phyloP scores from a whole-genome alignment of 140 eudicot genomes.

The Bidens hawaiensis region DNA sequence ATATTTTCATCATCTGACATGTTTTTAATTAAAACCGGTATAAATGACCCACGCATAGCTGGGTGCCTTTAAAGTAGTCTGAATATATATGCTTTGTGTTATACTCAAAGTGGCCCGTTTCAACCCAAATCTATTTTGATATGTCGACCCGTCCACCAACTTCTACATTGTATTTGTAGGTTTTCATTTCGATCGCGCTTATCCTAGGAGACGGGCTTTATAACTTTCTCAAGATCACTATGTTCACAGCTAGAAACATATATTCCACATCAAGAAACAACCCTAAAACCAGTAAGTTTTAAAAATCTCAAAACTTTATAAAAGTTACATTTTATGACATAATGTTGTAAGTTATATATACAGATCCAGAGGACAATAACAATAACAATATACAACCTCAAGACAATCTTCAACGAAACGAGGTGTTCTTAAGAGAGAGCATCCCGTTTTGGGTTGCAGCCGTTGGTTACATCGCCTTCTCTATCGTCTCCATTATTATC shows the following conservation, averaged over 20 bases:
- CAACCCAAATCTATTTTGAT: not conserved
- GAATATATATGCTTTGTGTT: not conserved
- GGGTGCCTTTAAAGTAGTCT: not conserved
- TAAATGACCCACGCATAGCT: not conserved
- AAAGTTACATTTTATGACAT: not conserved
- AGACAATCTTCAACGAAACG: conserved; percentile 54
- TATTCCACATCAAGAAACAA: conserved; percentile 44
- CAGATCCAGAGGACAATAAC: conserved; percentile 38
- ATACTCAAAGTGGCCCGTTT: not conserved
- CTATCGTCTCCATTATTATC: conserved; percentile 55
- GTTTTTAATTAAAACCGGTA: not conserved
- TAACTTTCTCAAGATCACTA: conserved; percentile 64
- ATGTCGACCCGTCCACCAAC: not conserved
- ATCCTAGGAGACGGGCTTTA: conserved; percentile 89
- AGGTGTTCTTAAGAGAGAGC: conserved; percentile 57
- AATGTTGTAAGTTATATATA: not conserved
- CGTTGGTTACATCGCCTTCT: conserved; percentile 59
- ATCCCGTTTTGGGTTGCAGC: conserved; percentile 79
- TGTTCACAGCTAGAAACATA: conserved; percentile 50
- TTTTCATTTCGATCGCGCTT: conserved; percentile 80
- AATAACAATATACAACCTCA: too few species aligned
- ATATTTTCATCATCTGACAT: not conserved
- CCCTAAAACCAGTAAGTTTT: conserved; percentile 32
- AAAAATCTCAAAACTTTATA: not conserved
- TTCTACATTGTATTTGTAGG: conserved; percentile 36